These are phyloP conservation scores for Boletus rex-veris DNA, from an alignment of 768 basidiomycete species.

Conservation along the genomic window DNA sequence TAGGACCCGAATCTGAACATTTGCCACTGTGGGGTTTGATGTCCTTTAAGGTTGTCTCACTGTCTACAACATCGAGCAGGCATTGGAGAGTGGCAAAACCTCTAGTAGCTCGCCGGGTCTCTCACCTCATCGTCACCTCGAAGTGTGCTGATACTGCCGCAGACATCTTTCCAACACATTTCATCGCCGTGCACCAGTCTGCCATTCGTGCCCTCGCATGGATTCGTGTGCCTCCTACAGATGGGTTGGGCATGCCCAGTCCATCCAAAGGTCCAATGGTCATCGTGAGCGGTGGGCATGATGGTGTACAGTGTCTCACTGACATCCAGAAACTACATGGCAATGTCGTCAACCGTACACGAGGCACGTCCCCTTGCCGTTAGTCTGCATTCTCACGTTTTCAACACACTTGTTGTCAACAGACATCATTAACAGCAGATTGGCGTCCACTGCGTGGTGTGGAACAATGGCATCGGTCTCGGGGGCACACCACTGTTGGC, in stretches of 20 bases:
- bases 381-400: not conserved
- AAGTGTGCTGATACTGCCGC: not conserved
- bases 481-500: conserved; percentile 59
- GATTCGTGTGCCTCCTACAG: conserved; percentile 60
- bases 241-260: conserved; percentile 43
- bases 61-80: conserved; percentile 50
- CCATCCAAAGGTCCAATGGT: conserved; percentile 62
- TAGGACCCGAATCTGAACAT: not conserved
- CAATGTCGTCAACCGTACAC: conserved; percentile 69
- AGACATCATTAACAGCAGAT: conserved; percentile 77
- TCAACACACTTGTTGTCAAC: not conserved
- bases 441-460: conserved; percentile 71
- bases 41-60: conserved; percentile 47
- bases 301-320: conserved; percentile 70
- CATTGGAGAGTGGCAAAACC: conserved; percentile 34
- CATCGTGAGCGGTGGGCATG: conserved; percentile 75
- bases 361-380: conserved; percentile 46
- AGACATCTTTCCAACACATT: conserved; percentile 59
- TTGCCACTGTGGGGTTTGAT: not conserved
- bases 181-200: too few relatives aligned
- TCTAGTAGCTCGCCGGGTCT: conserved; percentile 26
- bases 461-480: conserved; percentile 78
- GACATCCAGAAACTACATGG: conserved; percentile 72
- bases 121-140: too few relatives aligned
- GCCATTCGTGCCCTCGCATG: too few relatives aligned